Evolutionary conservation across 768 basidiomycete genomes (phyloP), one percentile per base, ranked within the genome.

Genomic region (Pulveroboletus sp.): DNA sequence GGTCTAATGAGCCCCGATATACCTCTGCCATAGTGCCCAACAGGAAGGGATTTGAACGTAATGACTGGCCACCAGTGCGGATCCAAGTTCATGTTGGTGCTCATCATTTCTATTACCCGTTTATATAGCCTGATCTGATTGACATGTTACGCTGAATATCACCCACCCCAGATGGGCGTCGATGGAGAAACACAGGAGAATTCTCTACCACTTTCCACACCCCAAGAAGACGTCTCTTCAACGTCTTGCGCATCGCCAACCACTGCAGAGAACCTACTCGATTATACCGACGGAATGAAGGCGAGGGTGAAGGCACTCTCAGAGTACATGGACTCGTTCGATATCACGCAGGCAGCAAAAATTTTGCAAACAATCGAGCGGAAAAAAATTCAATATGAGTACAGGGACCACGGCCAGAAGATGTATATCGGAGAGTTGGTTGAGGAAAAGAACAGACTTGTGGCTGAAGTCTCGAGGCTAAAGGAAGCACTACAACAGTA

Each of bases 1-100:
- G 59, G 5, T 8, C 45, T 43, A 41, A 43, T 28, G 47, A 21
- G 15, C 40, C 38, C 5, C 15, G 26, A 32, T 28, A 43, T 8
- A 31, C 36, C 32, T 31, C 59, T 49, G 47, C 48, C 15, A 47
- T 32, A 26, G 35, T 24, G 14, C 50, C 44, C 30, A 67, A 49
- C 45, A 56, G 56, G 30, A 64, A 64, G 46, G 63, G 56, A 18
- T 70, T 69, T 43, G 67, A 55, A 40, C 63, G 65, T 15, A 62
- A 58, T 30, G 37, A 32, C 10, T 39, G 11, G 8, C 37, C 21
- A 30, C 27, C 37, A 17, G 44, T 31, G 9, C 44, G 24, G 26
- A 37, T 28, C 27, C 37, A 50, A 17, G 43, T 53, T 12, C 49
- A 44, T 50, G 62, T 65, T n/a, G 42, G 61, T 58, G 32, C 12